These are phyloP conservation scores for Ammopiptanthus mongolicus DNA, from an alignment of 306 rosid genomes.

Conservation along the genomic window DNA sequence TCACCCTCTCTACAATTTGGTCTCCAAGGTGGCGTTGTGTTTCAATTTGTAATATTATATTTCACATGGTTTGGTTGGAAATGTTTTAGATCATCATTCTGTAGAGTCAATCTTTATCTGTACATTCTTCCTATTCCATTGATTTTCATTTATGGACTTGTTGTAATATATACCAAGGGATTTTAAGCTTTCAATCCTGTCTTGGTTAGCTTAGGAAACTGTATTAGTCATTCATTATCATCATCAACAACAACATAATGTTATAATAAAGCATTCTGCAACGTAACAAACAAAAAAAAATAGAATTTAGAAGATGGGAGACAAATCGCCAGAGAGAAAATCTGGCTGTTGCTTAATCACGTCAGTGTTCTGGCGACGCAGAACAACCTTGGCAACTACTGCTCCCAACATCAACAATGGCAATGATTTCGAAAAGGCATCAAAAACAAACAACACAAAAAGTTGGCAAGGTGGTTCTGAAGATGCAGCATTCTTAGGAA, in stretches of 20 bases:
- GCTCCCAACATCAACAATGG: slow-evolving; percentile 4
- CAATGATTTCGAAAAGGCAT: slow-evolving; percentile 28
- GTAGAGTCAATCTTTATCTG: neutral
- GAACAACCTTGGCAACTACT: slow-evolving; percentile 29
- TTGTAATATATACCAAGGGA: neutral
- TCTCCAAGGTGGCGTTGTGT: neutral
- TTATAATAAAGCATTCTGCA: neutral
- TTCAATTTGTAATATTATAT: neutral
- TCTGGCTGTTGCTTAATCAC: slow-evolving; percentile 53
- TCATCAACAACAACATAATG: neutral
- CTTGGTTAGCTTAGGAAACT: neutral
- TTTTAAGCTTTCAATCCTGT: neutral
- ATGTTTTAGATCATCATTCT: neutral
- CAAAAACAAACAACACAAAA: slow-evolving; percentile 23
- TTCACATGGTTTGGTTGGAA: neutral
- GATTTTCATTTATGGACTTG: neutral
- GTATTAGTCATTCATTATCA: neutral
- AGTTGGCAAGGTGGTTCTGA: slow-evolving; percentile 27
- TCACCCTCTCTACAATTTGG: neutral
- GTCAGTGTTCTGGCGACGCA: slow-evolving; percentile 41
- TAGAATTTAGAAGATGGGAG: slow-evolving; percentile 36
- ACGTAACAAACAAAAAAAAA: neutral
- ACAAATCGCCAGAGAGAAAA: slow-evolving; percentile 40
- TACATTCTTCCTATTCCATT: neutral
- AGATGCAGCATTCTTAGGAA: slow-evolving; percentile 6